Base-by-base conservation (phyloP, 257 asterid genomes). In the Plantago elongata region DNA sequence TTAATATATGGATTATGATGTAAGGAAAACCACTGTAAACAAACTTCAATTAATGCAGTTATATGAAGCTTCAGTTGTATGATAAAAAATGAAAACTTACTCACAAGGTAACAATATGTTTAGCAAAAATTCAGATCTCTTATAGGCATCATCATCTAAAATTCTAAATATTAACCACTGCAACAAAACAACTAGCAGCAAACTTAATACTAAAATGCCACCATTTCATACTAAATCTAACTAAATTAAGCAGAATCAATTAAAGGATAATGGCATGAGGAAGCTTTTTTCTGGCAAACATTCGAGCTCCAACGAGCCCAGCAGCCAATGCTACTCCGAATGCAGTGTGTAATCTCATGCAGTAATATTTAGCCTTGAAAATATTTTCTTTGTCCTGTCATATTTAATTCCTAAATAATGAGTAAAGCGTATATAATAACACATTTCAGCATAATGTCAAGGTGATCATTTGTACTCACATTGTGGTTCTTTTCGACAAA, bases 311-410 rank as follows among this genome's bases (percentile, higher is more conserved):
- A 69, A 89, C 90, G 68, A 89, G 57, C 47, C 94, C 95, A 15
- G 83, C 85, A 52, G 90, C 80, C 80, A 84, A 69, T 68, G 95
- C 88, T 47, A 75, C 79, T 65, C 95, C 97, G 59, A 82, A 84
- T 48, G 57, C 43, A 27, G 81, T 70, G 60, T 89, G 95, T 63
- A 90, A 74, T 69, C 94, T 77, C 94, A 90, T 95, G 66, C 87
- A 79, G 60, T 79, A 83, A 61, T 87, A 90, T 54, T 87, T 90
- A 5, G 95, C 88, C 89, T 84, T 75, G 67, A 87, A 87, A 29
- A 84, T 90, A 75, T 77, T 84, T 42, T 81, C 43, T 69, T 74
- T 73, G 65, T 90, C 95, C 97, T 86, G 52, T 17, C 17, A 52
- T 16, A 9, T 9, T 17, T 13, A 10, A 52, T 11, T 34, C 11